A percentile compares a stretch with the other conserved stretches of the same genome.
Conservation (phyloP, 768 basidiomycete species). For the Macrolepiota dolichaula region DNA sequence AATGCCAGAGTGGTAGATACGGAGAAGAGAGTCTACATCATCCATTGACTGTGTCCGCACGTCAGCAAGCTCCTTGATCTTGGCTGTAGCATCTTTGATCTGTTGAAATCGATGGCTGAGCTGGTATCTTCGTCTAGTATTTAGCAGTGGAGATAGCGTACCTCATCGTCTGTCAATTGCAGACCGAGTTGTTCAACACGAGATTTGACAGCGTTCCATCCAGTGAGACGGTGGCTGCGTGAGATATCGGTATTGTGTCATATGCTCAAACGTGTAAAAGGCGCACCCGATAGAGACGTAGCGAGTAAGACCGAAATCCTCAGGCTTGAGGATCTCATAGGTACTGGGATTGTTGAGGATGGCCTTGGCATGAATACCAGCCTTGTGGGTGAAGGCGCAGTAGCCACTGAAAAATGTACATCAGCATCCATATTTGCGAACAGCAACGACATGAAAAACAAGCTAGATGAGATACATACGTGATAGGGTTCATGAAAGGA, state of each 20-base stretch:
- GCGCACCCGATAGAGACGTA: constrained; percentile 94
- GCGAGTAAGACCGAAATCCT: constrained; percentile 96
- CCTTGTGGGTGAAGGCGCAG: constrained; percentile 99
- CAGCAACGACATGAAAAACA: neutral
- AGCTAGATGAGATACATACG: constrained; percentile 41
- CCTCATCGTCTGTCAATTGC: constrained; percentile 86
- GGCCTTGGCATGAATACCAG: constrained; percentile 99
- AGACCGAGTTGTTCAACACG: constrained; percentile 97
- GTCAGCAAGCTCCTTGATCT: constrained; percentile 99
- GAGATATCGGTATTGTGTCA: constrained; percentile 2
- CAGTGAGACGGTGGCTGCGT: constrained; percentile 84
- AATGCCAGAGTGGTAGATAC: constrained; percentile 94
- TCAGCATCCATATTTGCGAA: constrained; percentile 4
- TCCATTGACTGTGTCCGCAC: constrained; percentile 99
- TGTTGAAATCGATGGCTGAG: constrained; percentile 22
- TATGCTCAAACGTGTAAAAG: neutral
- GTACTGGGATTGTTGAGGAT: constrained; percentile 96
- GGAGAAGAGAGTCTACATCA: constrained; percentile 94
- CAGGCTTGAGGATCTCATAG: constrained; percentile 98
- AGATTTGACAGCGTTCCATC: constrained; percentile 99
- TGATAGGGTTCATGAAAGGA: constrained; percentile 96
- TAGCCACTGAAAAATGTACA: constrained; percentile 66
- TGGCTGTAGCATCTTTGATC: constrained; percentile 98
- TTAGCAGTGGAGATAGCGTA: constrained; percentile 23
- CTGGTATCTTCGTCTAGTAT: neutral